Conservation (phyloP, 805 yeast genomes). For the Schwanniomyces occidentalis region DNA sequence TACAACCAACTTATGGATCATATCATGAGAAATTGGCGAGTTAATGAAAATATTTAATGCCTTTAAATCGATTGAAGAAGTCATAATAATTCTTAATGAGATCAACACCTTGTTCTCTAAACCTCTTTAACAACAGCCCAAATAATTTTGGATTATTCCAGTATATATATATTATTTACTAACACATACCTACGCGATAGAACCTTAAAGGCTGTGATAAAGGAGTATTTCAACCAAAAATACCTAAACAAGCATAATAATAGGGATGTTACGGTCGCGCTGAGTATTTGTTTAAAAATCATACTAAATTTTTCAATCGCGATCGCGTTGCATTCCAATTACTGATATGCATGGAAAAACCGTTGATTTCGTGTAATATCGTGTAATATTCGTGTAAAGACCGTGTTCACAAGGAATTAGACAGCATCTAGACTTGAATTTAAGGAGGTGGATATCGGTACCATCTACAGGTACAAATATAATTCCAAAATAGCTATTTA, state of each 20-base stretch:
- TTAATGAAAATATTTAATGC: constrained; percentile 60
- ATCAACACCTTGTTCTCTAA: no score
- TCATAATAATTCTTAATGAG: not conserved
- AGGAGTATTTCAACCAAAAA: not conserved
- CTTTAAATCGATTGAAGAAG: constrained; percentile 34
- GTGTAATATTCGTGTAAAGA: no score
- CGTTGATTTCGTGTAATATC: no score
- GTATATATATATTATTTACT: no score
- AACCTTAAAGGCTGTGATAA: constrained; percentile 2
- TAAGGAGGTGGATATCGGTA: no score
- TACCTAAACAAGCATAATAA: constrained; percentile 1
- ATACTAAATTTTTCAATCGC: not conserved
- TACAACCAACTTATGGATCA: constrained; percentile 69
- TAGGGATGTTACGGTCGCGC: constrained; percentile 1
- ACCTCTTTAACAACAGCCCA: no score
- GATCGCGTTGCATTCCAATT: constrained; percentile 3
- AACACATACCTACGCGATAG: constrained; percentile 1
- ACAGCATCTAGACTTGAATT: no score
- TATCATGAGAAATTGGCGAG: constrained; percentile 71
- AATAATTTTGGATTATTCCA: no score
- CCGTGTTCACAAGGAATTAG: no score
- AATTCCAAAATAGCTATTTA: no score
- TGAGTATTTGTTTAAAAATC: not conserved
- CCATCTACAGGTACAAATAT: no score
- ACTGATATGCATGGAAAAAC: no score